Percentiles rank a stretch among this genome's conserved stretches.
Evolutionary conservation across 495 filamentous ascomycete genomes (phyloP).

Genomic region (Friedmanniomyces endolithicus): DNA sequence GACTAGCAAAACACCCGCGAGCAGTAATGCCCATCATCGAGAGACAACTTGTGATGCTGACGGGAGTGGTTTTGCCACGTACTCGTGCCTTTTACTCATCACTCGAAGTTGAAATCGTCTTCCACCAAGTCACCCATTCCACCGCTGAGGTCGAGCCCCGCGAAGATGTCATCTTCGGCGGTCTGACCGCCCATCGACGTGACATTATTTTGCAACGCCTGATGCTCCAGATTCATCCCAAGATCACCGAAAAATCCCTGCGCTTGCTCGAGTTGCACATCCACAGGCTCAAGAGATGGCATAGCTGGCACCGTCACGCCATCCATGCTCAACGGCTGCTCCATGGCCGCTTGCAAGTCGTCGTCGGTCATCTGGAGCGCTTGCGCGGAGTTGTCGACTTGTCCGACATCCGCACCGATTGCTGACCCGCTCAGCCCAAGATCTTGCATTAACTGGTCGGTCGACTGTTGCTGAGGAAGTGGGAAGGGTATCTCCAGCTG

Average conservation of each 20-base stretch:
- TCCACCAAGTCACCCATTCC: conserved; percentile 16
- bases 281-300: background rate
- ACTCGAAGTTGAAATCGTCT: conserved; percentile 14
- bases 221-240: conserved; percentile 15
- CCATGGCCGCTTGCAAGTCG: conserved; percentile 2
- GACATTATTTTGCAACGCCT: background rate
- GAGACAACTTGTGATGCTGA: no score
- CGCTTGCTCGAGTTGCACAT: background rate
- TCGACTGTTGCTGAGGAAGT: conserved; percentile 2
- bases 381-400: conserved; percentile 4
- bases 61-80: no score
- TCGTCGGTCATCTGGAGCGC: conserved; percentile 3
- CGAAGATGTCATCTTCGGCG: conserved; percentile 24
- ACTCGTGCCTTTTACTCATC: background rate
- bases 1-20: no score
- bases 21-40: no score
- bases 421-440: conserved; percentile 17
- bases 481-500: conserved; percentile 9
- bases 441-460: conserved; percentile 23
- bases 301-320: background rate
- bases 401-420: conserved; percentile 14
- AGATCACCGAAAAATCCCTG: conserved; percentile 14
- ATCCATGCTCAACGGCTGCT: conserved; percentile 3
- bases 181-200: conserved; percentile 5
- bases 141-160: conserved; percentile 18